Evolutionary conservation across 129 eudicot genomes (phyloP).

Genomic region (Flaveria robusta): DNA sequence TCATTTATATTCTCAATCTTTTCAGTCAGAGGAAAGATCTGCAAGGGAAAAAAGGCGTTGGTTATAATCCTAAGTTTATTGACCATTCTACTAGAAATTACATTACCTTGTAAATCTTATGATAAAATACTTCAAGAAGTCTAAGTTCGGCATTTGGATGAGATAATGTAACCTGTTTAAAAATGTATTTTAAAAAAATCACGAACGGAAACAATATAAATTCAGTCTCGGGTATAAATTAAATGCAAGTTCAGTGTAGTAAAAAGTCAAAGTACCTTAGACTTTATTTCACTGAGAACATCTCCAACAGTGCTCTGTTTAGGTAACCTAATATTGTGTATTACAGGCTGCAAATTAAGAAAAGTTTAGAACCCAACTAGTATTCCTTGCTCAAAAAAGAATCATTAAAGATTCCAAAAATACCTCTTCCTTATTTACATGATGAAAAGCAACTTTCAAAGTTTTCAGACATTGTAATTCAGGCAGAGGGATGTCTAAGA

Average conservation of each 20-base stretch:
- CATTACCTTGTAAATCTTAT: conserved; percentile 88
- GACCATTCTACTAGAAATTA: background rate
- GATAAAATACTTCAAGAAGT: conserved; percentile 92
- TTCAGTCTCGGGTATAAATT: background rate
- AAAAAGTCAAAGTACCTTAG: conserved; percentile 54
- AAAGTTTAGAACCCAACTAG: background rate
- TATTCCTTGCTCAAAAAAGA: background rate
- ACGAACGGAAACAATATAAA: background rate
- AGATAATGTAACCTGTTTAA: conserved; percentile 74
- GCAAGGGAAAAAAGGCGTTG: conserved; percentile 23
- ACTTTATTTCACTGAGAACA: conserved; percentile 78
- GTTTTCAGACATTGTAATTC: conserved; percentile 84
- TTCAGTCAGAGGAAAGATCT: conserved; percentile 78
- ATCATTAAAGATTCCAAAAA: background rate
- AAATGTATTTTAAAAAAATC: conserved; percentile 10
- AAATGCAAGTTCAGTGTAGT: background rate
- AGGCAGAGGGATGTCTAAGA: conserved; percentile 92
- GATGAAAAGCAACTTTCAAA: conserved; percentile 81
- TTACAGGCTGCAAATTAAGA: conserved; percentile 52
- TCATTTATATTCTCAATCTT: conserved; percentile 92
- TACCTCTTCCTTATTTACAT: conserved; percentile 79
- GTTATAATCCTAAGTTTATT: background rate
- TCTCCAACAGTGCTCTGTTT: conserved; percentile 94
- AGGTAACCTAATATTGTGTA: conserved; percentile 81
- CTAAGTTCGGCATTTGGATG: conserved; percentile 86